Evolutionary conservation across 2,329 filamentous ascomycete genomes (phyloP).

Genomic region (Talaromyces sp.): DNA sequence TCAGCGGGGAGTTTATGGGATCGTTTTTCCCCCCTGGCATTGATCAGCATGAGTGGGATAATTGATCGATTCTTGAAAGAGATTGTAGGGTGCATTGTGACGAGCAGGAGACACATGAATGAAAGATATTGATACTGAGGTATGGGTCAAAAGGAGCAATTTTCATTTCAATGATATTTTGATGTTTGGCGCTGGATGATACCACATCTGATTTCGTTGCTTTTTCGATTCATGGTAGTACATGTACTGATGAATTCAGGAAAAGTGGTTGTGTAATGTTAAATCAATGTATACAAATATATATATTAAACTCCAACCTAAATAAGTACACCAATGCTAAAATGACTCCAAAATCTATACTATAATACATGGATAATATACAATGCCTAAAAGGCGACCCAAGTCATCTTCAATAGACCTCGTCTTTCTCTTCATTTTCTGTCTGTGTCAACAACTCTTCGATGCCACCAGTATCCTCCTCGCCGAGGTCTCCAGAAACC

Average conservation of each 20-base stretch:
- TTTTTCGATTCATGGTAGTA: background rate
- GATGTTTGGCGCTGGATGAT: background rate
- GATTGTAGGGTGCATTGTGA: no score
- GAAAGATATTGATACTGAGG: background rate
- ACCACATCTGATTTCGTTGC: background rate
- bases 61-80: conserved; percentile 11
- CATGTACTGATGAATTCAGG: background rate
- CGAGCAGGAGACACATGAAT: background rate
- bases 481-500: conserved; percentile 2
- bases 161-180: background rate
- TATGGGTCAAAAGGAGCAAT: background rate
- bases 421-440: conserved; percentile 1
- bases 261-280: background rate
- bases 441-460: conserved; percentile 5
- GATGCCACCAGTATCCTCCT: background rate
- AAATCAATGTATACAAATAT: background rate
- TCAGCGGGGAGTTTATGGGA: conserved; percentile 38
- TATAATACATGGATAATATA: background rate
- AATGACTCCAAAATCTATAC: background rate
- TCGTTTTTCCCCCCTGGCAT: conserved; percentile 38
- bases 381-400: background rate
- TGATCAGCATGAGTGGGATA: conserved; percentile 26
- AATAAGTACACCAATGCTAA: background rate
- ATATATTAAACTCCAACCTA: background rate
- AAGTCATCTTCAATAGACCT: background rate